Conservation (phyloP, 2,329 filamentous ascomycete species). For the Talaromyces sp. region DNA sequence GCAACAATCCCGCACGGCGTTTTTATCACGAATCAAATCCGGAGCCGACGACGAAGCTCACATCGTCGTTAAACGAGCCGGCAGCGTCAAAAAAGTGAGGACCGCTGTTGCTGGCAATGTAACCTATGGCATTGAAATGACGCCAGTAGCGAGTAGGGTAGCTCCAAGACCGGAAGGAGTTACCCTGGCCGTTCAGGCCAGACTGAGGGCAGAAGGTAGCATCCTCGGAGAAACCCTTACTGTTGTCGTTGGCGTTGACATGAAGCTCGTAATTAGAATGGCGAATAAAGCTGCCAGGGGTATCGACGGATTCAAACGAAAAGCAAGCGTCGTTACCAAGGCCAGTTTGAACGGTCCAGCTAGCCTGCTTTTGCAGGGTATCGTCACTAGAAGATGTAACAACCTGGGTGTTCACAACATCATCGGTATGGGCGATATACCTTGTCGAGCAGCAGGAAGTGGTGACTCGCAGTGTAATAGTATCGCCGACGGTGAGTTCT, state of each 20-base stretch:
- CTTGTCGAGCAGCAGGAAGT: constrained; percentile 51
- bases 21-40: constrained; percentile 38
- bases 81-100: constrained; percentile 52
- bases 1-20: background rate
- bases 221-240: constrained; percentile 56
- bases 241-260: constrained; percentile 50
- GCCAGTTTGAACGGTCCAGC: constrained; percentile 52
- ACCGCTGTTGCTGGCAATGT: constrained; percentile 53
- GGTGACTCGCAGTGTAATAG: constrained; percentile 53
- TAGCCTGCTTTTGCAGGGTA: constrained; percentile 49
- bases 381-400: constrained; percentile 49
- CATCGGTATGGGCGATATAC: constrained; percentile 52
- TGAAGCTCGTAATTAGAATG: constrained; percentile 52
- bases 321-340: constrained; percentile 55
- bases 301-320: constrained; percentile 59
- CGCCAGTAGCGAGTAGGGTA: constrained; percentile 58
- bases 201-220: constrained; percentile 59
- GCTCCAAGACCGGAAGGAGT: constrained; percentile 54
- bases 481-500: constrained; percentile 36
- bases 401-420: constrained; percentile 52
- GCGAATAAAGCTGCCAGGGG: constrained; percentile 55
- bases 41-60: constrained; percentile 45
- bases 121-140: constrained; percentile 47
- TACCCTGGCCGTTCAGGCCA: constrained; percentile 49
- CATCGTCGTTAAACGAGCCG: constrained; percentile 50